Base-by-base conservation (phyloP, 139 green algal species). In the Edaphochlamys debaryana region DNA sequence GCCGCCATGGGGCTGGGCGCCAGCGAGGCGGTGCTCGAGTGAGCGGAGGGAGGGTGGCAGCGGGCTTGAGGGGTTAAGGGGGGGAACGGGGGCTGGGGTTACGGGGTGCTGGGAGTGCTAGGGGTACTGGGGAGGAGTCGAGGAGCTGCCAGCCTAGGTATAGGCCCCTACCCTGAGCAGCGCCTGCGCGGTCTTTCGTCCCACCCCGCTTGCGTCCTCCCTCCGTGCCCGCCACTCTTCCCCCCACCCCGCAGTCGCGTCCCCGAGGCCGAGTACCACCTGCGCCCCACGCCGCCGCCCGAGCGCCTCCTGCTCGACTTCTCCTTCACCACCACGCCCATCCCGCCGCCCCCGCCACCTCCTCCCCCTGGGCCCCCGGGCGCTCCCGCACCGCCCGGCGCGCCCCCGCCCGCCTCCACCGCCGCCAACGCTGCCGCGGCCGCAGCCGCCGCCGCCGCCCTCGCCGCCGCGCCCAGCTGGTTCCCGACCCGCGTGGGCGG, bases 301-400 rank as follows among this genome's bases (percentile, higher is more conserved):
- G 68, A 48, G 17, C 75, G 60, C 60, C 56, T 81, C 38, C 83
- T 80, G 73, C 87, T 88, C 29, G 72, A 88, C 62, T 58, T 86
- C 34, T 54, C 48, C 13, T 64, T 91, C 45, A 48, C 62, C 25
- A 74, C 81, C 62, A 87, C 60, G 3, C 79, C 74, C 32, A 79
- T 91, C 67, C 70, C 86, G 20, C 48, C 79, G 23, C 50, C 41
- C 54, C 50, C 45, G 83, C 79, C 60, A 40, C 85, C 0, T 36
- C 36, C 22, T 73, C 79, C 66, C 25, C 82, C 63, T 40, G 76
- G 54, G 71, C 67, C 71, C 13, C 23, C 45, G 8, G 54, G 40
- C 32, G 15, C 73, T 3, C 19, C 17, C 34, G 54, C 54, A 4
- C n/a, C n/a, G n/a, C n/a, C n/a, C n/a, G n/a, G n/a, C n/a, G n/a